Evolutionary conservation across 495 filamentous ascomycete species (phyloP), one percentile per base, ranked within the genome.

Genomic region (Penicillium cataractarum): DNA sequence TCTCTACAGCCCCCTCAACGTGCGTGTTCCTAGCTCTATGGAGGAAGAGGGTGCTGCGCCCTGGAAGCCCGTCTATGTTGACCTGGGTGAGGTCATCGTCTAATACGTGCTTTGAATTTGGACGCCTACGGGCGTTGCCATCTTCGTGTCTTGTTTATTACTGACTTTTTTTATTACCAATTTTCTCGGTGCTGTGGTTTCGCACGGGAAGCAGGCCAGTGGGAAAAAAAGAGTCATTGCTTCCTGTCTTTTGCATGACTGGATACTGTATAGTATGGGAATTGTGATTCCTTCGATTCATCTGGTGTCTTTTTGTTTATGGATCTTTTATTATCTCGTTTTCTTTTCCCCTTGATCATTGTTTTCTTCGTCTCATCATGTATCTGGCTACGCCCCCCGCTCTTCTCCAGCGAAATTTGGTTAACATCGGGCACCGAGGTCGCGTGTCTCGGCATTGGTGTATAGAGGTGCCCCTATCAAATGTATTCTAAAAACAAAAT

Each of bases 61-160:
- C 13, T 98, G 92, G 89, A 89, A 87, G 74, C 90, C 93, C n/a
- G 86, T 86, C 24, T 81, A 94, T 72, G 85, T 99, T 61, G 95
- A 99, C 81, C 81, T 88, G 65, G 95, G 95, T 35, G 95, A 99
- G 82, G 85, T 98, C 60, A 83, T 97, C 76, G 86, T 87, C 65
- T 94, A 82, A 81, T 62, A 24, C 58, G 27, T 15, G 55, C 31
- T 24, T 8, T 32, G 37, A 31, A 48, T 35, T 44, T 32, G 6
- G 17, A 27, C 33, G 24, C 35, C 17, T 15, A 56, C 62, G n/a
- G n/a, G 64, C 66, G 61, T 51, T 66, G 66, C 65, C 66, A 71
- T 73, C 44, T 72, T 68, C 57, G 70, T 67, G 61, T 68, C 50
- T 61, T 66, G 63, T 53, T 59, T 67, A 64, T 63, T 63, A 61